Evolutionary conservation across 768 basidiomycete genomes (phyloP).

Genomic region (Butyriboletus loyo): DNA sequence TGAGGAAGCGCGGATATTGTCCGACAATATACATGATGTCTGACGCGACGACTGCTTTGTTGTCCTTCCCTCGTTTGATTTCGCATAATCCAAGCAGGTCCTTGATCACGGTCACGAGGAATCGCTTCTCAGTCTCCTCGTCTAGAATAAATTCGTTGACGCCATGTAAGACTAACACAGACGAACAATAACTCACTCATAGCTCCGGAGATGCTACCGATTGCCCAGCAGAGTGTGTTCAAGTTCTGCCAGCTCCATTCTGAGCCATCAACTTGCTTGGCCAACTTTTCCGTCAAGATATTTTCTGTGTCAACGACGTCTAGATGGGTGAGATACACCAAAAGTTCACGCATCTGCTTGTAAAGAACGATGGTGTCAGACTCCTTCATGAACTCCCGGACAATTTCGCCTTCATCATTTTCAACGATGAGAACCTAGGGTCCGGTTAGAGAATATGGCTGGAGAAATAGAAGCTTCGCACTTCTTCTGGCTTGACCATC

Average conservation of each 20-base stretch:
- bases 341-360: conserved; percentile 96
- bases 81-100: conserved; percentile 96
- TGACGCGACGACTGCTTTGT: conserved; percentile 97
- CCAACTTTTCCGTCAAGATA: conserved; percentile 94
- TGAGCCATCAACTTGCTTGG: conserved; percentile 94
- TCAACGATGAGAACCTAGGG: conserved; percentile 92
- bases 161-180: neutral
- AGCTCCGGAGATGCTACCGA: conserved; percentile 97
- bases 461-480: conserved; percentile 31
- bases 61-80: conserved; percentile 98
- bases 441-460: conserved; percentile 5
- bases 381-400: conserved; percentile 99
- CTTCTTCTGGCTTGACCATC: conserved; percentile 99
- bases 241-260: conserved; percentile 99
- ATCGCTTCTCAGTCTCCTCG: conserved; percentile 98
- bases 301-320: conserved; percentile 96
- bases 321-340: conserved; percentile 96
- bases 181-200: conserved; percentile 72
- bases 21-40: conserved; percentile 99
- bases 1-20: conserved; percentile 98
- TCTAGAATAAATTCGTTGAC: conserved; percentile 44
- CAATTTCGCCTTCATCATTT: conserved; percentile 99
- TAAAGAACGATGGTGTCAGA: conserved; percentile 97
- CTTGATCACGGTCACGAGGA: conserved; percentile 98
- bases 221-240: conserved; percentile 99